Percentiles rank a stretch among this genome's conserved stretches.
phyloP scores from a whole-genome alignment of 2,329 filamentous ascomycete genomes.

The Apiospora saccharicola region DNA sequence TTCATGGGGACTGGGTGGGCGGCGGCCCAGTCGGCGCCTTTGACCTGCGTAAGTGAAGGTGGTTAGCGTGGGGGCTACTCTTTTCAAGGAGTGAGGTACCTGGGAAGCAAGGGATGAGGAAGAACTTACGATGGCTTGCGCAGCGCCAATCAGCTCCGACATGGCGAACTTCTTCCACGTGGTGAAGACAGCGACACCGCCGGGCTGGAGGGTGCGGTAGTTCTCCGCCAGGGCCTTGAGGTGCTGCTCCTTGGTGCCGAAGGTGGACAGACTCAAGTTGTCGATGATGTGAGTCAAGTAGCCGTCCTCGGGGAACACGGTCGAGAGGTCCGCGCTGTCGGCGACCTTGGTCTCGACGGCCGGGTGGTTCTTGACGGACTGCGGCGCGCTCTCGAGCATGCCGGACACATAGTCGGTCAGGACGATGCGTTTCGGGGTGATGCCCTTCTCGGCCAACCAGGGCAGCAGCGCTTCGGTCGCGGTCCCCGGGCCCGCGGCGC shows the following conservation, averaged over 20 bases:
- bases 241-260: conserved; percentile 33
- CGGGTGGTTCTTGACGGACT: conserved; percentile 15
- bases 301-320: conserved; percentile 28
- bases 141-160: conserved; percentile 37
- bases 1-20: conserved; percentile 40
- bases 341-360: conserved; percentile 25
- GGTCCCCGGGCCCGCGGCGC: conserved; percentile 43
- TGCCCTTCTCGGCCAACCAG: conserved; percentile 30
- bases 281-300: conserved; percentile 38
- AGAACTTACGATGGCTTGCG: conserved; percentile 32
- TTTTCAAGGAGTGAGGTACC: neutral
- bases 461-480: conserved; percentile 33
- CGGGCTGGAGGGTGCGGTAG: conserved; percentile 37
- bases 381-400: conserved; percentile 29
- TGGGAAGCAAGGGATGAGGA: neutral
- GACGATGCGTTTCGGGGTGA: conserved; percentile 26
- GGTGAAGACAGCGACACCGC: conserved; percentile 38
- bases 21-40: conserved; percentile 30
- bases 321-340: conserved; percentile 35
- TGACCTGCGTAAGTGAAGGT: neutral
- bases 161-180: conserved; percentile 37
- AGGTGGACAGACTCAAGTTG: conserved; percentile 43
- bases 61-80: neutral
- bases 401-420: conserved; percentile 34
- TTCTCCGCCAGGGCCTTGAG: conserved; percentile 38